A percentile compares a stretch with the other conserved stretches of the same genome.
Evolutionary conservation across 768 basidiomycete species (phyloP).

Genomic region (Amanita rimosa): DNA sequence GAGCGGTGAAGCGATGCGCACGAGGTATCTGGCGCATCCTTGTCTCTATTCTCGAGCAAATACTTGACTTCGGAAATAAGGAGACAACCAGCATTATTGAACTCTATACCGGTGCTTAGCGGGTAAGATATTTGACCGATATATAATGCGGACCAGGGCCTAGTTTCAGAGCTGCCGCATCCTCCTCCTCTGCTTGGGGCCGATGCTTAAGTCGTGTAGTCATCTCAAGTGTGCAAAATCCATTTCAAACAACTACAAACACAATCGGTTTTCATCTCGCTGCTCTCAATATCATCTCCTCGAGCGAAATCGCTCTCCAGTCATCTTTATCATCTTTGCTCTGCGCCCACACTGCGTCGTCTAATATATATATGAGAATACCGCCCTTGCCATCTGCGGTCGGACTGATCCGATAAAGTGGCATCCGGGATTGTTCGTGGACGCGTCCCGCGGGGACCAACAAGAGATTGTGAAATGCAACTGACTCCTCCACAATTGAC

Average conservation of each 20-base stretch:
- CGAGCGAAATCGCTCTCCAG: slow-evolving; percentile 71
- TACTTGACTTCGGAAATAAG: slow-evolving; percentile 91
- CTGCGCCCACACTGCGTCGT: slow-evolving; percentile 90
- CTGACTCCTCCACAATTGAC: slow-evolving; percentile 85
- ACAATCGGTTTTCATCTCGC: neutral
- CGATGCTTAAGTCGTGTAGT: slow-evolving; percentile 58
- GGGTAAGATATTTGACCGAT: neutral
- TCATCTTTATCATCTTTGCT: slow-evolving; percentile 36
- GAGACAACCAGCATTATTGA: slow-evolving; percentile 85
- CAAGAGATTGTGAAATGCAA: slow-evolving; percentile 74
- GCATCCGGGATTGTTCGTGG: slow-evolving; percentile 81
- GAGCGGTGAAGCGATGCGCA: slow-evolving; percentile 22
- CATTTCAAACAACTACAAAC: neutral
- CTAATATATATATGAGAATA: slow-evolving; percentile 77
- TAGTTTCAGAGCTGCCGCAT: slow-evolving; percentile 76
- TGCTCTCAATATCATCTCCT: slow-evolving; percentile 77
- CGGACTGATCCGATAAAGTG: slow-evolving; percentile 73
- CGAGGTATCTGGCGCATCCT: slow-evolving; percentile 83
- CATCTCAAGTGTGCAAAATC: slow-evolving; percentile 19
- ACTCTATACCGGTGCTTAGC: slow-evolving; percentile 36
- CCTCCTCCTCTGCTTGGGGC: slow-evolving; percentile 65
- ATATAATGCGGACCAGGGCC: slow-evolving; percentile 43
- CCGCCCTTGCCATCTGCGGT: slow-evolving; percentile 80
- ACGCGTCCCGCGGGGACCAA: slow-evolving; percentile 83
- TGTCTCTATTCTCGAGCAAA: slow-evolving; percentile 76